Conservation (phyloP, 164 flowering plant genomes). For the Paratinospora sagittata region DNA sequence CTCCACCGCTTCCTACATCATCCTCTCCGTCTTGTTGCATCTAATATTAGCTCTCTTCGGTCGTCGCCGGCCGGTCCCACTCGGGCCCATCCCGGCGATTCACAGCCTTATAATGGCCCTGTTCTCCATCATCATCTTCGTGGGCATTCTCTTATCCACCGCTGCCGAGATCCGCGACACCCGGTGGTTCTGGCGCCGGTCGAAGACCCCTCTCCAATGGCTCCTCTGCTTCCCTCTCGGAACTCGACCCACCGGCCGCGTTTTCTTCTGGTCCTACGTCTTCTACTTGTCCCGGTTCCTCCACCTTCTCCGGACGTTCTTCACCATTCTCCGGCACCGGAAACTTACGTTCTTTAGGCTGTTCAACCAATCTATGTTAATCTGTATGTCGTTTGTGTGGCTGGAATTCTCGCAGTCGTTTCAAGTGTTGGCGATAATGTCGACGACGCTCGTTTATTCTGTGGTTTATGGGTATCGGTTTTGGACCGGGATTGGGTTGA, state of each 20-base stretch:
- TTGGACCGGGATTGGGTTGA: constrained; percentile 66
- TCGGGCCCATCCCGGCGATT: constrained; percentile 66
- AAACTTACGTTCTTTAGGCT: constrained; percentile 39
- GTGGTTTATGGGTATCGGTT: constrained; percentile 72
- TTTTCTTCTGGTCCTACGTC: constrained; percentile 78
- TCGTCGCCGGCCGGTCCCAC: constrained; percentile 40
- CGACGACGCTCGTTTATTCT: constrained; percentile 41
- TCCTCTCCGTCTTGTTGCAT: constrained; percentile 39
- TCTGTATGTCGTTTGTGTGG: constrained; percentile 69
- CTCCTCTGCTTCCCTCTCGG: constrained; percentile 92
- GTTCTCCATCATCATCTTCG: constrained; percentile 47
- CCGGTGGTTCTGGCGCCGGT: constrained; percentile 72
- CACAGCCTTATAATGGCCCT: constrained; percentile 58
- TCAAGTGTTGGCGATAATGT: constrained; percentile 66
- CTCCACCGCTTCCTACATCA: constrained; percentile 47
- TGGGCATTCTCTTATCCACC: constrained; percentile 58
- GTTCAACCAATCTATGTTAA: constrained; percentile 50
- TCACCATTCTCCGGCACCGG: constrained; percentile 45
- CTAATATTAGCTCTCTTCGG: constrained; percentile 26
- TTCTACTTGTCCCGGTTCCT: constrained; percentile 73
- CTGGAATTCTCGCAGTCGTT: constrained; percentile 89
- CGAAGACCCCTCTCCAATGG: constrained; percentile 73
- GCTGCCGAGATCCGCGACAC: constrained; percentile 82
- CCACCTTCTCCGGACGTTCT: constrained; percentile 47
- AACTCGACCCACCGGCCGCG: too few species aligned